Evolutionary conservation across 2,329 filamentous ascomycete species (phyloP), one percentile per base, ranked within the genome.

Genomic region (Fusarium caatingaense): DNA sequence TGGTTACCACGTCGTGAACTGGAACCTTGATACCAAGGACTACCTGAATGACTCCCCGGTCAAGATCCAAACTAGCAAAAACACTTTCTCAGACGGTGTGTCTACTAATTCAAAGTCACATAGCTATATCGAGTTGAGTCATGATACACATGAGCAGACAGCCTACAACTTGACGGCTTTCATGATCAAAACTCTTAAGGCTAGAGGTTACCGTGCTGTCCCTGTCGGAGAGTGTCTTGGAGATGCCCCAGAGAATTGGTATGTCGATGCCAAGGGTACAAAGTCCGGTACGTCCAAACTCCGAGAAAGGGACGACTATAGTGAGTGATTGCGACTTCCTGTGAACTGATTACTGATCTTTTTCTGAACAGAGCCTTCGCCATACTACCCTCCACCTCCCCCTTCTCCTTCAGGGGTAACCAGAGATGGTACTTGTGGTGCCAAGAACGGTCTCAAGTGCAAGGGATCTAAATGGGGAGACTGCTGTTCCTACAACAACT

Each of bases 11-110:
- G 77, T 88, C 68, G 81, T 85, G 58, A 87, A 86, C 73, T 86
- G 85, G 72, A 85, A 88, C 72, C 78, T 89, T 25, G 87, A 90
- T 72, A 89, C 88, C 18, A 85, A 88, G 63, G 88, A 89, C 75
- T 89, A 87, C 72, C 79, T 85, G 68, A 83, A 88, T 68, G 80
- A 83, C 61, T 78, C 79, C 8, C 81, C 85, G 2, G 76, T 82
- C 41, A 82, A 82, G 61, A 87, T 88, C 68, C 78, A 82, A 60
- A 76, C 79, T 18, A 83, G 81, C 65, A 82, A 86, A 64, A 73
- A 76, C 13, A 75, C 68, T 7, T 81, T 79, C 59, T 75, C 74
- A 8, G 47, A 73, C 2, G 76, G 74, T 9, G 74, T 81, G 28
- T 86, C 83, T 44, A 56, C 62, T 3, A 56, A 74, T 23, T 45